Evolutionary conservation across 148 eudicot genomes (phyloP).

Genomic region (Rhododendron williamsianum): DNA sequence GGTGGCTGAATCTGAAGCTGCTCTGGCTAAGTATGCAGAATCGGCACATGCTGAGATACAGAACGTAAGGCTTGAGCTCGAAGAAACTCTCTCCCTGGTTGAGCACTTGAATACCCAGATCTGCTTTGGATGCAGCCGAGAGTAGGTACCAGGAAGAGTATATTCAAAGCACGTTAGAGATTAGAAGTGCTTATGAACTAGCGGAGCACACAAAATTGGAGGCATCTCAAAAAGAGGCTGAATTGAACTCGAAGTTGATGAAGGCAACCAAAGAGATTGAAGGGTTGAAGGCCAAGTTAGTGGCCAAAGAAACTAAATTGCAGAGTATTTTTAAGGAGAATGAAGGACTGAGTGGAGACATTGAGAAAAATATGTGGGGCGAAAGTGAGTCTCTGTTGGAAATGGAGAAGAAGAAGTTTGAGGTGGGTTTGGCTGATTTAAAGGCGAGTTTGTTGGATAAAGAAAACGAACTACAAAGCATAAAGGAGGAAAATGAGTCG

Average conservation of each 20-base stretch:
- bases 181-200: conserved; percentile 63
- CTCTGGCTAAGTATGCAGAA: conserved; percentile 48
- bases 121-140: conserved; percentile 63
- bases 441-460: conserved; percentile 39
- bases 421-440: conserved; percentile 36
- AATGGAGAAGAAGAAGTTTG: conserved; percentile 36
- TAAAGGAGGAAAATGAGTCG: conserved; percentile 49
- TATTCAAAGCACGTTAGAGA: conserved; percentile 63
- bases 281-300: conserved; percentile 38
- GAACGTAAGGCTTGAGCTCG: conserved; percentile 46
- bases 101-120: conserved; percentile 51
- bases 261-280: conserved; percentile 37
- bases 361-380: conserved; percentile 21
- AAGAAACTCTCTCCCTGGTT: conserved; percentile 45
- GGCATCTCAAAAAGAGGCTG: conserved; percentile 42
- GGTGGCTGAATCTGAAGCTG: conserved; percentile 53
- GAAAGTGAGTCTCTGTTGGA: conserved; percentile 28
- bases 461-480: conserved; percentile 39
- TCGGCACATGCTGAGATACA: conserved; percentile 56
- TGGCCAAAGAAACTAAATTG: conserved; percentile 32
- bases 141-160: conserved; percentile 61
- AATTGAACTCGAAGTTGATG: conserved; percentile 40
- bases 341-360: conserved; percentile 20
- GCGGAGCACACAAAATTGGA: conserved; percentile 56
- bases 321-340: conserved; percentile 30